Percentiles rank a stretch among this genome's conserved stretches.
phyloP scores from a whole-genome alignment of 768 basidiomycete genomes.

The Tricholoma bakamatsutake region DNA sequence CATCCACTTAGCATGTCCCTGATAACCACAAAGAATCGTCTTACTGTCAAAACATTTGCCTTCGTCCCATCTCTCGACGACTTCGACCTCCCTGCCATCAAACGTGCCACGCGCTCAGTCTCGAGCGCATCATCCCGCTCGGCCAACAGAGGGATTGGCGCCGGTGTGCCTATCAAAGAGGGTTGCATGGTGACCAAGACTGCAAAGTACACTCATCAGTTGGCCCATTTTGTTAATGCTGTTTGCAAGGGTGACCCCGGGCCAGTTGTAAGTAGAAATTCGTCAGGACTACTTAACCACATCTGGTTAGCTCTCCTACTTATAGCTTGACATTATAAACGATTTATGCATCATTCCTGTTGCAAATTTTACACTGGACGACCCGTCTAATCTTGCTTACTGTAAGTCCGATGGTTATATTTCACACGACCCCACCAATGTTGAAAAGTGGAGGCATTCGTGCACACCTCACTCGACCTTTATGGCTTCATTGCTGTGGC shows the following conservation, averaged over 20 bases:
- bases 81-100: too few species aligned
- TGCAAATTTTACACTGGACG: neutral
- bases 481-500: neutral
- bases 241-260: neutral
- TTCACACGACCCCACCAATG: neutral
- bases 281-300: neutral
- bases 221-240: neutral
- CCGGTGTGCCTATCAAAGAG: too few species aligned
- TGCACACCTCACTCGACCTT: neutral
- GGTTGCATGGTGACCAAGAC: too few species aligned
- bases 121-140: too few species aligned
- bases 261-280: neutral
- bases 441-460: neutral
- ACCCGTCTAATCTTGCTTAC: neutral
- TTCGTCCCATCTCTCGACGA: too few species aligned
- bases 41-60: too few species aligned
- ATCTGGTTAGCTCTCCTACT: neutral
- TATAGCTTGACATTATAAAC: neutral
- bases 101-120: too few species aligned
- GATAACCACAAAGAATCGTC: too few species aligned
- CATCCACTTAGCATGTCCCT: too few species aligned
- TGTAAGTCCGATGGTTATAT: neutral
- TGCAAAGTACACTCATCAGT: neutral
- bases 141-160: too few species aligned
- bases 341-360: neutral